Conservation (phyloP, 306 rosid genomes). For the Acacia confusa region DNA sequence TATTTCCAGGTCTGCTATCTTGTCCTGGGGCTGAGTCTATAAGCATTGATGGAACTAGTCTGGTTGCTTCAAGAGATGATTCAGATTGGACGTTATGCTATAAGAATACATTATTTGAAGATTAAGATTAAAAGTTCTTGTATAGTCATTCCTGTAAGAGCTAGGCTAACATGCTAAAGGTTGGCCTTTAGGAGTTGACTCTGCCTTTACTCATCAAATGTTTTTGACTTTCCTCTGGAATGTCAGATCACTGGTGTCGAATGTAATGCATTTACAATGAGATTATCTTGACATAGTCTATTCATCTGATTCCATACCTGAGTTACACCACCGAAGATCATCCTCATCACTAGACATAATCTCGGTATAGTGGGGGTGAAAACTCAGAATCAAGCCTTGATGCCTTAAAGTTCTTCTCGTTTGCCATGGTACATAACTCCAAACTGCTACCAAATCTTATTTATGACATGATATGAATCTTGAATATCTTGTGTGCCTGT, state of each 20-base stretch:
- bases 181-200: conserved; percentile 18
- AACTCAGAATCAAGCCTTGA: no score
- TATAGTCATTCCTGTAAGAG: conserved; percentile 24
- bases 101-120: conserved; percentile 53
- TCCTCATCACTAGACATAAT: no score
- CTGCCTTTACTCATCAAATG: conserved; percentile 6
- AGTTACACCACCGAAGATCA: no score
- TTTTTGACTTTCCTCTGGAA: neutral
- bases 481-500: neutral
- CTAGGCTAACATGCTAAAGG: conserved; percentile 21
- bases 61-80: conserved; percentile 71
- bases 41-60: conserved; percentile 64
- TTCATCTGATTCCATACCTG: no score
- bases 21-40: conserved; percentile 63
- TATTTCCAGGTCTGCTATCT: conserved; percentile 26
- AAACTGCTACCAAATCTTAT: no score
- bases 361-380: no score
- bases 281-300: neutral
- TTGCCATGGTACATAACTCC: no score
- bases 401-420: no score
- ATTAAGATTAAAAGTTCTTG: conserved; percentile 31
- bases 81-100: conserved; percentile 64
- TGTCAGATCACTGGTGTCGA: neutral
- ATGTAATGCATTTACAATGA: neutral
- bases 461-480: neutral